Base-by-base conservation (phyloP, 495 filamentous ascomycete species). In the Penicillium maclennaniae region DNA sequence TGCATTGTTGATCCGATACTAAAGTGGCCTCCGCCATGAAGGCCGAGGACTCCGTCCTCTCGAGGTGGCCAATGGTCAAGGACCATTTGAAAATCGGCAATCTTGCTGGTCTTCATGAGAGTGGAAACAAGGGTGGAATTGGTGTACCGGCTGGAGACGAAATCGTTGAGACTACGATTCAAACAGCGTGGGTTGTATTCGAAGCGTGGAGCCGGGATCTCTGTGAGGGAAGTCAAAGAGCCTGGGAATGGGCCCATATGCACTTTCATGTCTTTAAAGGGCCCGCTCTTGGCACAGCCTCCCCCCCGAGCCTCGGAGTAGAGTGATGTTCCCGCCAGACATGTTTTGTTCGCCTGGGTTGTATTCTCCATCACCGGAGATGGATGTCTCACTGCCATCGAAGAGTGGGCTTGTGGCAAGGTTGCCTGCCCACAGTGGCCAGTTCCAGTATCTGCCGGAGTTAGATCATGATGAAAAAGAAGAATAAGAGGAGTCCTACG, bases 181-280 rank as follows among this genome's bases (percentile, higher is more conserved):
- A 90, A 67, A 58, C 87, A 87, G 20, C 83, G 79, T 1, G 80
- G 83, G 65, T 83, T 83, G 58, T 79, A 78, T 37, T 65, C 67
- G 36, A 69, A 67, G 23, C 47, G 49, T 1, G 63, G 59, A 0
- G 48, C 44, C 1, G 70, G 66, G 38, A 76, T 56, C 23, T 59
- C 45, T 1, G 43, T 51, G 14, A 44, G 36, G 0, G 54, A 54
- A 20, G 27, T 41, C 6, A 62, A 45, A 4, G 61, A 60, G 36
- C 69, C 58, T 10, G 45, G 56, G 25, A 78, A 74, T 2, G 81
- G 81, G 0, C 80, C 80, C 9, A 84, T 59, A 45, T 79, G 78
- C 26, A 80, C 59, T 12, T 62, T 48, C 14, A 66, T 67, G 39
- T 69, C 60, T 28, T 69, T 72, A 63, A 87, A 87, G 7, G 83